Base-by-base conservation (phyloP, 2,329 filamentous ascomycete species). In the Aspergillus awamori region DNA sequence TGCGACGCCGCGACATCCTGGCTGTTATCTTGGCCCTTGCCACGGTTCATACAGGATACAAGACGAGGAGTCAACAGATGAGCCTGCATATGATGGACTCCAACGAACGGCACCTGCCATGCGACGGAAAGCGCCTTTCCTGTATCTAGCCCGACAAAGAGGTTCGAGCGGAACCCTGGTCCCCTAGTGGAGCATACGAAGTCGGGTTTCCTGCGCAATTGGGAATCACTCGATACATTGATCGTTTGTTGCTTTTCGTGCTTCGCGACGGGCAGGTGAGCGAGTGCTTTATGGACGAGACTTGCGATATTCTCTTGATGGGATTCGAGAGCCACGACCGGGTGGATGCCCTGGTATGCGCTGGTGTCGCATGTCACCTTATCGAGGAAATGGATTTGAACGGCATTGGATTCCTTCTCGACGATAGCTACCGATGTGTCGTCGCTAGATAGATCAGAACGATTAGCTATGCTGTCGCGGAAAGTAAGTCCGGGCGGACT, bases 1-100 rank as follows among this genome's bases (percentile, higher is more conserved):
- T 49, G 1, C 10, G 38, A 11, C 45, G 8, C 57, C 10, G 53
- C 56, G 54, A 57, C 53, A 20, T 61, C 52, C 55, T 55, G 63
- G 38, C n/a, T 53, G 4, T 54, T 48, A 7, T 63, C 66, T 55
- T 63, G 33, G 11, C 10, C 11, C 33, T 36, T 56, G 11, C 63
- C 65, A 20, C 62, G 66, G 56, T 81, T 72, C 62, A 94, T 76
- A 5, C 90, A 90, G 33, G 81, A 79, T 4, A 89, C 88, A 45
- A 99, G 84, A 8, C 92, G 84, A 15, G 94, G 91, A 17, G 95
- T 98, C 64, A 99, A 80, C 17, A 95, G 90, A 76, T 99, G 95
- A 10, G 93, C 95, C 75, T 97, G 93, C 95, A 99, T 98, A 76
- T 99, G 95, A 75, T 99, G 91, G 1, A 97, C 91, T 0, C 88